Evolutionary conservation across 177 flowering plant species (phyloP), one percentile per base, ranked within the genome.

Genomic region (Vitis hybrid): DNA sequence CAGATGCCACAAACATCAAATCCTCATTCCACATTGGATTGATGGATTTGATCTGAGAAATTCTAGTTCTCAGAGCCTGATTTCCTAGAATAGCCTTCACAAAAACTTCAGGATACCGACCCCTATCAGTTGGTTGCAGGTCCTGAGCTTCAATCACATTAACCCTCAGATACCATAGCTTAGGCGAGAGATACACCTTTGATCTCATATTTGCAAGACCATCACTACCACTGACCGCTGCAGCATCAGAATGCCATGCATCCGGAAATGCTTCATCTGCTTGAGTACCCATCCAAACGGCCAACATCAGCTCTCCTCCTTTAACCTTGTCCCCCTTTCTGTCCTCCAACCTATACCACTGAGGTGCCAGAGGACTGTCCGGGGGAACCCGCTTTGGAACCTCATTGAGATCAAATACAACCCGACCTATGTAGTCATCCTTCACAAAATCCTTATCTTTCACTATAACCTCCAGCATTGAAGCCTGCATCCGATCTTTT

Each of bases 361-460:
- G 85, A 0, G 83, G 82, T 4, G 85, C 85, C 66, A 82, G 72
- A 1, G 83, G 82, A 74, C 83, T 80, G n/a, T 80, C 85, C 0
- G 83, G 85, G 0, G 85, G 85, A 62, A 80, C 83, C 52, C 85
- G 72, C 30, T 74, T 82, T 0, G 92, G 92, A 21, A 88, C 72
- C 74, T 88, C 90, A 68, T 77, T 86, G 68, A 88, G 68, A 60
- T 88, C 92, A 72, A 86, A 85, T 59, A 68, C 60, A 60, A 85
- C 77, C 45, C 86, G 65, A 49, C 85, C 85, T 45, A 82, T 75
- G 64, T 79, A 82, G 59, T 82, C 85, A 71, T 82, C 85, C 79
- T 82, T 82, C 55, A 87, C 82, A 62, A 82, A 34, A 71, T 88
- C 92, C 80, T 89, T 89, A 59, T 89, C 93, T 73, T 86, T 87